Conservation (phyloP, 257 asterid species). For the Paraleonurus japonicus region DNA sequence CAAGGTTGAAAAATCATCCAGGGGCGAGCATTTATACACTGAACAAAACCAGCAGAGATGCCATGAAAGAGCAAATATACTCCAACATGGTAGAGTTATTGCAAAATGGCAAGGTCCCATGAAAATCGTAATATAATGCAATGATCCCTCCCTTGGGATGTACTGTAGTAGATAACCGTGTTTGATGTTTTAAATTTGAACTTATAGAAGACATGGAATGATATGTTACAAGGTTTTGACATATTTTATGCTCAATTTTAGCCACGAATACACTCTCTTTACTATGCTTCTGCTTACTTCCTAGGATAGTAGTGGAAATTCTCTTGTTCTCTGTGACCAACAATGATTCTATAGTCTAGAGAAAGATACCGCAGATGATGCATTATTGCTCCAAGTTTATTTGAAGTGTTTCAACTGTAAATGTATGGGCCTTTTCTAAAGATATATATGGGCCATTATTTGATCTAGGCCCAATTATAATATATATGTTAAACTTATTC, state of each 20-base stretch:
- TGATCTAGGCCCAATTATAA: too few species aligned
- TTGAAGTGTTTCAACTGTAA: too few species aligned
- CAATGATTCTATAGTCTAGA: not conserved
- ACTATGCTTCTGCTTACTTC: not conserved
- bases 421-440: too few species aligned
- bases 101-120: conserved; percentile 38
- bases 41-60: conserved; percentile 59
- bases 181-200: not conserved
- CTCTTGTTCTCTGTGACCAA: not conserved
- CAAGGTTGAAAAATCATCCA: conserved; percentile 70
- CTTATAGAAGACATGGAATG: not conserved
- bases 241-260: not conserved
- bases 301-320: not conserved
- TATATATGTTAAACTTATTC: too few species aligned
- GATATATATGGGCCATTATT: too few species aligned
- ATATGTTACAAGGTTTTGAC: not conserved
- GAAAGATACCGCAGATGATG: not conserved
- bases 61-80: conserved; percentile 59
- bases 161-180: not conserved
- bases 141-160: not conserved
- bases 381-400: too few species aligned
- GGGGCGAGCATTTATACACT: conserved; percentile 58
- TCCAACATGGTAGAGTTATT: conserved; percentile 47
- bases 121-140: not conserved
- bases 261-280: not conserved